Conservation (phyloP, 768 basidiomycete species). For the Suillus brevipes region DNA sequence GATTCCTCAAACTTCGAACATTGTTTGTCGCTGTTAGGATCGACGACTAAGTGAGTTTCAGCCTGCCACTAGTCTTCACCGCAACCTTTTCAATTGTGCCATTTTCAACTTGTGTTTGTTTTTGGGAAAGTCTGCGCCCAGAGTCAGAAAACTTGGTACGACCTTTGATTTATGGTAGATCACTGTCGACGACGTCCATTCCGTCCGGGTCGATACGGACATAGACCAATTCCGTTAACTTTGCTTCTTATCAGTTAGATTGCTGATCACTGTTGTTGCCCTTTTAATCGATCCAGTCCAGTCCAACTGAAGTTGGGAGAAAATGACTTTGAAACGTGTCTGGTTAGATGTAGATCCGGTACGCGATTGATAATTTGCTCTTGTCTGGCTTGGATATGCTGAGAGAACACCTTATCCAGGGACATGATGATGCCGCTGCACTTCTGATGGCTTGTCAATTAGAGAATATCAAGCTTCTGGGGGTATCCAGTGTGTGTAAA, state of each 20-base stretch:
- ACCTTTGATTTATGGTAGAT: not conserved
- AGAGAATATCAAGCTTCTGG: constrained; percentile 66
- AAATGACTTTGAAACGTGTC: constrained; percentile 28
- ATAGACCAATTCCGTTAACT: not conserved
- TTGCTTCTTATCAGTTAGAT: not conserved
- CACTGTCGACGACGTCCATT: not conserved
- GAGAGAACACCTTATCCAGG: constrained; percentile 40
- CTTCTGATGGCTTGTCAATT: constrained; percentile 74
- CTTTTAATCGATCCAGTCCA: not conserved
- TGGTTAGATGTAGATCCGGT: constrained; percentile 75
- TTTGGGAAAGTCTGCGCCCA: not conserved
- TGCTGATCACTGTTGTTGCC: not conserved
- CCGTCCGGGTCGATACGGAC: not conserved
- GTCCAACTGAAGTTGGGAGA: not conserved
- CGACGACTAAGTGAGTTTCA: constrained; percentile 13
- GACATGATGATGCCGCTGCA: constrained; percentile 88
- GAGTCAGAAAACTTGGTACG: not conserved
- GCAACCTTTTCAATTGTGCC: not conserved
- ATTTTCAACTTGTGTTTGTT: not conserved
- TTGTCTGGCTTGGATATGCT: not conserved
- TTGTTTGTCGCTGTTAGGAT: constrained; percentile 29
- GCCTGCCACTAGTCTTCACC: not conserved
- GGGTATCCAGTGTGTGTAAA: constrained; percentile 73
- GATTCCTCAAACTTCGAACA: not conserved
- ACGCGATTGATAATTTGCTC: constrained; percentile 19